Evolutionary conservation across 192 early-diverging fungal species (phyloP).

Genomic region (Ambispora gerdemannii): DNA sequence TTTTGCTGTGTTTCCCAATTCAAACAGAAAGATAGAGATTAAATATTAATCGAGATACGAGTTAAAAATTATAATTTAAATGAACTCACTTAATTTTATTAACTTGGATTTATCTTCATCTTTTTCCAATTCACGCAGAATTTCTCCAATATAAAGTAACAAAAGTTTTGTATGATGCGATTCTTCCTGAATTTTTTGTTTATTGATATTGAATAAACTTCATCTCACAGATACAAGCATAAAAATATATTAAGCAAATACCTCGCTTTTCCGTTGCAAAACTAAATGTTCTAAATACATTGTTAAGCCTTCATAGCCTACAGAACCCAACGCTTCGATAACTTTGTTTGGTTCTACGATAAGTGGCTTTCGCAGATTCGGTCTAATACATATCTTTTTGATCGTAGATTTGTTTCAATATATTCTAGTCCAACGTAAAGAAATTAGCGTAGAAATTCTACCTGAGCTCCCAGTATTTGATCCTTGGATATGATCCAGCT

Average conservation of each 20-base stretch:
- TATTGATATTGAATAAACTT: too few relatives aligned
- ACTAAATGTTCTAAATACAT: slow-evolving; percentile 56
- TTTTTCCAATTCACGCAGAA: slow-evolving; percentile 23
- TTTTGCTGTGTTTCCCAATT: neutral
- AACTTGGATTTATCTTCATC: slow-evolving; percentile 4
- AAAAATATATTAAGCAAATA: slow-evolving; percentile 24
- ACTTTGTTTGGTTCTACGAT: slow-evolving; percentile 41
- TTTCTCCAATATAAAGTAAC: slow-evolving; percentile 39
- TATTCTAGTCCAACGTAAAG: slow-evolving; percentile 2
- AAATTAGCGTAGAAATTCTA: slow-evolving; percentile 18
- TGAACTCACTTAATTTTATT: slow-evolving; percentile 12
- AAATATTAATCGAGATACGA: slow-evolving; percentile 16
- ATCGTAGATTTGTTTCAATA: slow-evolving; percentile 8
- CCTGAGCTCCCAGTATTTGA: slow-evolving; percentile 45
- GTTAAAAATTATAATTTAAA: neutral
- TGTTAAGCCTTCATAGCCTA: slow-evolving; percentile 37
- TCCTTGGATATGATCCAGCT: slow-evolving; percentile 52
- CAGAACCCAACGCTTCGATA: slow-evolving; percentile 31
- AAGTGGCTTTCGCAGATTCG: slow-evolving; percentile 30
- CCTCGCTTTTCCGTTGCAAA: slow-evolving; percentile 42
- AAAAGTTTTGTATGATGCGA: slow-evolving; percentile 42
- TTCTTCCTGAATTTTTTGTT: slow-evolving; percentile 29
- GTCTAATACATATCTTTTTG: slow-evolving; percentile 41
- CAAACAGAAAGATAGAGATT: neutral
- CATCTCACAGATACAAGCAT: too few relatives aligned